Evolutionary conservation across 2,329 filamentous ascomycete genomes (phyloP), one percentile per base, ranked within the genome.

Genomic region (Leptographium wingfieldii): DNA sequence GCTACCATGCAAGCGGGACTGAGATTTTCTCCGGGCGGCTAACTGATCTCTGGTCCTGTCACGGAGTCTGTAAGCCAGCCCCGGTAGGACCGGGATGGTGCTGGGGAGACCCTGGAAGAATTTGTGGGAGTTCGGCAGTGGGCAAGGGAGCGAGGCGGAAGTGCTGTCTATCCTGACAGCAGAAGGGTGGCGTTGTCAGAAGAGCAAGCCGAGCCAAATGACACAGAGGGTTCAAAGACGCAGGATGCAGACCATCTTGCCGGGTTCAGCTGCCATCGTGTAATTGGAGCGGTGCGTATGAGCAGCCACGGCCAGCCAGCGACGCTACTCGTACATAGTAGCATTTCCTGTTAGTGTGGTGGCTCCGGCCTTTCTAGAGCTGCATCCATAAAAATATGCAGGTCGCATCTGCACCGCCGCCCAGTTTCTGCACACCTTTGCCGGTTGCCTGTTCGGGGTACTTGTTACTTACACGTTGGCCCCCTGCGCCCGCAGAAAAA

Each of bases 341-440:
- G 38, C 38, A 40, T 40, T 40, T 40, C 12, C 10, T 51, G 22
- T 51, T 51, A 51, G 48, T 51, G 48, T 27, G 48, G 48, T 51
- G 48, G 31, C 43, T 57, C 27, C 43, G 56, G 31, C 27, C 40
- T 57, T 57, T 57, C 55, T 31, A n/a, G 14, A n/a, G 22, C 38
- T 29, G 29, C 43, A 40, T 14, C 51, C 27, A 54, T n/a, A n/a
- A 27, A 1, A 46, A 48, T 40, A 63, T 60, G 62, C 60, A 62
- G 62, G 60, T 63, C 58, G 56, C 55, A 25, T 31, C 35, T 64
- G 61, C 62, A 60, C 63, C 54, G 62, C 62, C 62, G 61, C 61
- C 38, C 52, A 25, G 53, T 22, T 3, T 27, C 60, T 60, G 61
- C 61, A 46, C 46, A 22, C 16, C 22, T 58, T 46, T 46, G 58